Evolutionary conservation across 306 rosid species (phyloP).

Genomic region (Citrullus mucosospermus): DNA sequence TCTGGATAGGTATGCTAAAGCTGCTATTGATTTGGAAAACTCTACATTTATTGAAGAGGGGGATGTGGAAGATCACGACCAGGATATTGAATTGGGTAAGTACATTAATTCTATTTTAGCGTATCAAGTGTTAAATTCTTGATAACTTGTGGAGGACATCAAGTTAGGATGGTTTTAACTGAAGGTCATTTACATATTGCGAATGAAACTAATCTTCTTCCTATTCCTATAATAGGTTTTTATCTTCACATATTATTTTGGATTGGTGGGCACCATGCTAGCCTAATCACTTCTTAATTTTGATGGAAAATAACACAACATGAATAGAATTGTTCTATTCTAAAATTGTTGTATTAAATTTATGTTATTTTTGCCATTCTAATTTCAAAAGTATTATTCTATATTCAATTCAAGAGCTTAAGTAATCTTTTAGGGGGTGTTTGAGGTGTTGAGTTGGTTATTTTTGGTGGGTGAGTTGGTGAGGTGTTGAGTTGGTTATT

Average conservation of each 20-base stretch:
- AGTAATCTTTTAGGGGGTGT: neutral
- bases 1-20: conserved; percentile 75
- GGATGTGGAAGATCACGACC: conserved; percentile 55
- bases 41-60: conserved; percentile 61
- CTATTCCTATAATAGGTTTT: neutral
- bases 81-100: conserved; percentile 52
- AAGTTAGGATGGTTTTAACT: neutral
- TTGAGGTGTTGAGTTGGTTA: too few species aligned
- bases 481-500: too few species aligned
- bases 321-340: neutral
- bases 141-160: neutral
- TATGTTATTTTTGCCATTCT: neutral
- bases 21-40: conserved; percentile 62
- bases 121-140: neutral
- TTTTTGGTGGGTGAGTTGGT: too few species aligned
- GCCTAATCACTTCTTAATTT: neutral
- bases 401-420: neutral
- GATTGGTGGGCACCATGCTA: neutral
- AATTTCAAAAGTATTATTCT: neutral
- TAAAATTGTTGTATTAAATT: too few species aligned
- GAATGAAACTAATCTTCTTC: neutral
- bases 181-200: neutral
- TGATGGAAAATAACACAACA: neutral
- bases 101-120: neutral
- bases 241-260: neutral